phyloP scores from a whole-genome alignment of 2,329 filamentous ascomycete genomes.

The Penicillium thymicola region DNA sequence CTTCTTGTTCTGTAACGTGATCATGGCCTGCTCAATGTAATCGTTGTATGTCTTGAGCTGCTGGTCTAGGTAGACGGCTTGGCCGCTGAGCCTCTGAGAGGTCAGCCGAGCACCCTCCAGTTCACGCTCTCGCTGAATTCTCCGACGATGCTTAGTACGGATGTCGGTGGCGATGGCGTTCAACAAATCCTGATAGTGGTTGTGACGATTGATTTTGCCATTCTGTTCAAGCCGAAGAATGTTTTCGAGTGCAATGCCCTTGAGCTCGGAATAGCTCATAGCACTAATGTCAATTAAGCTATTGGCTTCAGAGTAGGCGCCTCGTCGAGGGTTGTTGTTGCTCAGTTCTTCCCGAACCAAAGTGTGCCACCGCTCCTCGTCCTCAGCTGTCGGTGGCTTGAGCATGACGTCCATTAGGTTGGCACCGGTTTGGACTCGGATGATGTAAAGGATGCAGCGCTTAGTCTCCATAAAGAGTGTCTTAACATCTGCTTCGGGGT shows the following conservation, averaged over 20 bases:
- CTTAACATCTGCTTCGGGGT: constrained; percentile 90
- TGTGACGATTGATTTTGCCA: constrained; percentile 79
- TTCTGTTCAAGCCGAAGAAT: constrained; percentile 83
- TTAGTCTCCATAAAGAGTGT: constrained; percentile 97
- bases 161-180: constrained; percentile 97
- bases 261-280: constrained; percentile 88
- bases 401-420: constrained; percentile 95
- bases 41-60: constrained; percentile 98
- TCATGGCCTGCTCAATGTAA: constrained; percentile 98
- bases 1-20: constrained; percentile 94
- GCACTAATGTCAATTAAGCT: constrained; percentile 81
- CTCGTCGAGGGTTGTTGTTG: constrained; percentile 64
- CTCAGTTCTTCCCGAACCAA: constrained; percentile 79
- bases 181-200: constrained; percentile 95
- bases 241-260: constrained; percentile 89
- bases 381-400: constrained; percentile 79
- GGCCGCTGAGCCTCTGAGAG: constrained; percentile 47
- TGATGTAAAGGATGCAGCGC: constrained; percentile 94
- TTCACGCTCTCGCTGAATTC: constrained; percentile 88
- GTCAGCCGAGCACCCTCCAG: constrained; percentile 61
- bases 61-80: constrained; percentile 88
- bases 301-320: constrained; percentile 86
- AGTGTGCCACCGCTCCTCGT: constrained; percentile 82
- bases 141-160: constrained; percentile 88
- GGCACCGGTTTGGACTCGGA: constrained; percentile 85